These are phyloP conservation scores for Pleurotus djamor DNA, from an alignment of 768 basidiomycete genomes.

Conservation along the genomic window DNA sequence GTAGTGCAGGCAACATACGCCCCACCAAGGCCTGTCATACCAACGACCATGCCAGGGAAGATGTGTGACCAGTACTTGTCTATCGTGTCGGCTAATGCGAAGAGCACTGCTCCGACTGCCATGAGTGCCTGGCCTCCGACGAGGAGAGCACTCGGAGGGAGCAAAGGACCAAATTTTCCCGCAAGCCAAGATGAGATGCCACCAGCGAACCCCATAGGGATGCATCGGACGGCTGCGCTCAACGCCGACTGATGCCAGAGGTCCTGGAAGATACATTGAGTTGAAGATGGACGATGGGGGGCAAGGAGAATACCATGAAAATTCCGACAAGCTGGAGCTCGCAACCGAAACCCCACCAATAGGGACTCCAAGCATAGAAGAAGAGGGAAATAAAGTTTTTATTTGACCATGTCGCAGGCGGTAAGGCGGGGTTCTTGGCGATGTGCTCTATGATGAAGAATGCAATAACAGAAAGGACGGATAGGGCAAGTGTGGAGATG, in stretches of 20 bases:
- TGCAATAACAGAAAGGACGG: conserved; percentile 27
- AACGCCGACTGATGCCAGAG: conserved; percentile 29
- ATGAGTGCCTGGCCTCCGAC: conserved; percentile 33
- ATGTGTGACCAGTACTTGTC: conserved; percentile 38
- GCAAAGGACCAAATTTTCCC: conserved; percentile 1
- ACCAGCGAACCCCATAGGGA: conserved; percentile 7
- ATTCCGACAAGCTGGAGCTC: conserved; percentile 18
- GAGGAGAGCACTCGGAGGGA: conserved; percentile 21
- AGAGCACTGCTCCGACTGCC: conserved; percentile 31
- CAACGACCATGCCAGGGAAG: conserved; percentile 46
- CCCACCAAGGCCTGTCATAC: conserved; percentile 38
- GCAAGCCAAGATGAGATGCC: conserved; percentile 4
- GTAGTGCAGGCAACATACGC: conserved; percentile 22
- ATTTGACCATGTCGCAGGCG: conserved; percentile 35
- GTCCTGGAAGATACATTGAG: conserved; percentile 11
- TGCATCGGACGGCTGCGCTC: conserved; percentile 29
- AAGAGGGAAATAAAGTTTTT: conserved; percentile 37
- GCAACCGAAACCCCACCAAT: conserved; percentile 28
- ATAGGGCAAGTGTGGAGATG: conserved; percentile 38
- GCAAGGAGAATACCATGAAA: conserved; percentile 18
- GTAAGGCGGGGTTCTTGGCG: conserved; percentile 15
- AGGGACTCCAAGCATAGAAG: conserved; percentile 18
- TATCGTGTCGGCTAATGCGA: conserved; percentile 35
- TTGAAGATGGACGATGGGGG: neutral
- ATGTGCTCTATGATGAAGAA: conserved; percentile 48